Conservation (phyloP, 176 grass and related monocot genomes). For the Aechmea fasciata region DNA sequence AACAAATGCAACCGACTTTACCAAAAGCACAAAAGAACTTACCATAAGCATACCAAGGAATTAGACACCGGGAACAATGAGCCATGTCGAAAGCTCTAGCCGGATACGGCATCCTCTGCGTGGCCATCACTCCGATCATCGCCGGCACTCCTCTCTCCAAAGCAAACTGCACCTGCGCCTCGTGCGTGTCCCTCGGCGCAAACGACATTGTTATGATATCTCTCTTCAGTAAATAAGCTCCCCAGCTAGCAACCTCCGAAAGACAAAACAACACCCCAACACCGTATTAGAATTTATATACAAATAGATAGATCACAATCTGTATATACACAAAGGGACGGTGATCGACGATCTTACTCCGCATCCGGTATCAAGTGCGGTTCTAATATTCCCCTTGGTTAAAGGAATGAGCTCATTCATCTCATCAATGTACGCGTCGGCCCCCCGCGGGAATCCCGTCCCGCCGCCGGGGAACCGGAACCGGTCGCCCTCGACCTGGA, state of each 20-base stretch:
- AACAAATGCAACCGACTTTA: not conserved
- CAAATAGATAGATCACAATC: no score
- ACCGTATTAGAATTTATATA: no score
- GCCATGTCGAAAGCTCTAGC: not conserved
- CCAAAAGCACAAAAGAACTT: not conserved
- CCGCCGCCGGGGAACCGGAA: constrained; percentile 92
- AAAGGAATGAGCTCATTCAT: constrained; percentile 66
- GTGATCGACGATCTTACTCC: no score
- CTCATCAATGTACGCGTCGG: constrained; percentile 81
- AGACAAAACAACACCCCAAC: no score
- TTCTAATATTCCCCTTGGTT: constrained; percentile 72
- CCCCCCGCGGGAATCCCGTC: constrained; percentile 74
- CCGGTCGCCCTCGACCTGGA: constrained; percentile 67
- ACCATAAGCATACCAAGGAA: not conserved
- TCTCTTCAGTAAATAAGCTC: not conserved
- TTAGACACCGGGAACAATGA: not conserved
- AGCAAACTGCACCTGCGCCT: not conserved
- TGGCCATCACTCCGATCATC: not conserved
- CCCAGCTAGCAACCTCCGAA: not conserved
- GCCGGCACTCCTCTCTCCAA: not conserved
- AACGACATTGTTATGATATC: not conserved
- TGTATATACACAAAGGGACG: no score
- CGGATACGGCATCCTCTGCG: not conserved
- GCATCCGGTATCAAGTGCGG: constrained; percentile 15
- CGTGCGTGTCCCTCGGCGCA: not conserved